Conservation (phyloP, 345 rosid genomes). For the Raphanus sativus region DNA sequence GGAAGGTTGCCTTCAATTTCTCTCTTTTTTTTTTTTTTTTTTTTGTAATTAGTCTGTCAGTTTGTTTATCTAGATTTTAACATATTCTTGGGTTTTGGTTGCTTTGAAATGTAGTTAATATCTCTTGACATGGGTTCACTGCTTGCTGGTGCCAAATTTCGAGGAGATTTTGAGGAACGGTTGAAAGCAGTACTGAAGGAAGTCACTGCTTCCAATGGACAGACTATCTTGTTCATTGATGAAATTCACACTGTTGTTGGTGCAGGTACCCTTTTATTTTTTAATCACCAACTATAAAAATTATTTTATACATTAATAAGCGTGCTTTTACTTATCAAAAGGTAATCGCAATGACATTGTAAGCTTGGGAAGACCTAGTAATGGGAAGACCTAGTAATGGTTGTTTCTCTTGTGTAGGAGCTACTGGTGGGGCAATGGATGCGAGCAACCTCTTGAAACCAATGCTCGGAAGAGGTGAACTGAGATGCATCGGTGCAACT, state of each 20-base stretch:
- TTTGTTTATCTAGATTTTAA: not conserved
- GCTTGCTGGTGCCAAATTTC: constrained; percentile 85
- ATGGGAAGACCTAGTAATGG: not conserved
- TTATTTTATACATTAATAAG: no score
- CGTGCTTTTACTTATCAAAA: not conserved
- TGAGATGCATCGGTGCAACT: constrained; percentile 90
- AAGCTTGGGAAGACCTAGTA: not conserved
- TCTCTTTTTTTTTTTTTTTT: not conserved
- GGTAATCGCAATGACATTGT: not conserved
- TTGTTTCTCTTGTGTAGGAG: constrained; percentile 62
- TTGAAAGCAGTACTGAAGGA: constrained; percentile 92
- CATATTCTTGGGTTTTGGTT: not conserved
- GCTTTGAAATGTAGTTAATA: constrained; percentile 53
- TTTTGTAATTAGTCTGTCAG: constrained; percentile 18
- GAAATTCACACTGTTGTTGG: constrained; percentile 94
- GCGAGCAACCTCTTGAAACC: constrained; percentile 94
- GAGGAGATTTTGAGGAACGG: constrained; percentile 84
- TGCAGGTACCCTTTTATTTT: constrained; percentile 54
- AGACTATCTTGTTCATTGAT: constrained; percentile 80
- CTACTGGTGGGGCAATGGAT: constrained; percentile 81
- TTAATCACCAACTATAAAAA: not conserved
- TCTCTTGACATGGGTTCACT: constrained; percentile 90
- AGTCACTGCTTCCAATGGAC: constrained; percentile 87
- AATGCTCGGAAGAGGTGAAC: constrained; percentile 93
- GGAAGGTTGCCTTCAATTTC: constrained; percentile 28